Evolutionary conservation across 768 basidiomycete species (phyloP).

Genomic region (Hirschioporus abietinus): DNA sequence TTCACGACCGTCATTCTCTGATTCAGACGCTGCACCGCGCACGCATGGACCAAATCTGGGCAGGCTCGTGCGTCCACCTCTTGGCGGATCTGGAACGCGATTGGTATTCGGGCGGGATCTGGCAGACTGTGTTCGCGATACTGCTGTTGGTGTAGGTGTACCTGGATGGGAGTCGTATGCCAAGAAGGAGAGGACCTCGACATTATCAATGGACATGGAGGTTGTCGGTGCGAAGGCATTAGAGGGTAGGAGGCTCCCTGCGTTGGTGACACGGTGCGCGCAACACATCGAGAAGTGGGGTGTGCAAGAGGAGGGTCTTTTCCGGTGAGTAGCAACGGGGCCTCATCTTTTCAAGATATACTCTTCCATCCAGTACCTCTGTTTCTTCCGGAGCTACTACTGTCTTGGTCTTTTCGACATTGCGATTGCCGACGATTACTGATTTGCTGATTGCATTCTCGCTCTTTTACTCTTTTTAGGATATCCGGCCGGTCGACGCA

Average conservation of each 20-base stretch:
- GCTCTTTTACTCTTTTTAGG: slow-evolving; percentile 32
- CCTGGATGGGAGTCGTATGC: slow-evolving; percentile 9
- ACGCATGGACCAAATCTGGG: slow-evolving; percentile 48
- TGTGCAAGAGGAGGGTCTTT: slow-evolving; percentile 79
- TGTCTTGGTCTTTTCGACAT: neutral
- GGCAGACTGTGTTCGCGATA: slow-evolving; percentile 48
- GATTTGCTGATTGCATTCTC: slow-evolving; percentile 12
- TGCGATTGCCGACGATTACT: slow-evolving; percentile 3
- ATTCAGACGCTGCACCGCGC: slow-evolving; percentile 31
- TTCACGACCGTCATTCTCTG: slow-evolving; percentile 38
- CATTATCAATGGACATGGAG: slow-evolving; percentile 9
- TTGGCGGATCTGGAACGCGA: slow-evolving; percentile 37
- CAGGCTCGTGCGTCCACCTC: slow-evolving; percentile 47
- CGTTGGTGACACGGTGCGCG: slow-evolving; percentile 74
- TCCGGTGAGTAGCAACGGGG: slow-evolving; percentile 48
- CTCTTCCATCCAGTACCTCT: neutral
- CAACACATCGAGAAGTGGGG: slow-evolving; percentile 83
- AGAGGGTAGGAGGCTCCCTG: slow-evolving; percentile 47
- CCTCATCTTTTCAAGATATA: neutral
- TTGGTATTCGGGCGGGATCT: slow-evolving; percentile 67
- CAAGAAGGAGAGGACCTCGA: slow-evolving; percentile 1
- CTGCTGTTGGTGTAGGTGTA: slow-evolving; percentile 36
- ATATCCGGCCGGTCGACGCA: slow-evolving; percentile 83
- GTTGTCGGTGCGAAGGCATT: slow-evolving; percentile 14
- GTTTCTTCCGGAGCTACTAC: neutral